These are phyloP conservation scores for Oryza coarctata DNA, from an alignment of 176 grass and related monocot genomes.

Conservation along the genomic window DNA sequence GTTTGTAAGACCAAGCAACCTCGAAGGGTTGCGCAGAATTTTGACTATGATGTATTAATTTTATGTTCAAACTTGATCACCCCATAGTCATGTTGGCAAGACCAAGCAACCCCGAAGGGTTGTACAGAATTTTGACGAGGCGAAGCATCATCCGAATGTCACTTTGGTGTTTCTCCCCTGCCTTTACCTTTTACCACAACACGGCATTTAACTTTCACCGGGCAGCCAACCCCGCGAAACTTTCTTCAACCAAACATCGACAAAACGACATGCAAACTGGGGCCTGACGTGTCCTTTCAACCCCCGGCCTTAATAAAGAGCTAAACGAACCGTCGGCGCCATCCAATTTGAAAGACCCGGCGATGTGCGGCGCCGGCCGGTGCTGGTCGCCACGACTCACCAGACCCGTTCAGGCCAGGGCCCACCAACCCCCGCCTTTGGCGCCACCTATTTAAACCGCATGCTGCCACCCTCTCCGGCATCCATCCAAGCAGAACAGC, in stretches of 20 bases:
- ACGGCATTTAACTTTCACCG: background rate
- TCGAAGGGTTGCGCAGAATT: conserved; percentile 35
- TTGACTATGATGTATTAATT: no score
- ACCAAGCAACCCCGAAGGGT: conserved; percentile 1
- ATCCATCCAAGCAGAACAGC: conserved; percentile 1
- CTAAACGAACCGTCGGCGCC: background rate
- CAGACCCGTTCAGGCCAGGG: background rate
- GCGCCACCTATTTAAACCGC: conserved; percentile 37
- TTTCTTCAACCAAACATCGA: conserved; percentile 7
- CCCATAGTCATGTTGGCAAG: conserved; percentile 12
- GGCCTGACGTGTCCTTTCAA: background rate
- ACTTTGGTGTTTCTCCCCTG: background rate
- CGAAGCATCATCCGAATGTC: background rate
- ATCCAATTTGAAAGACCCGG: background rate
- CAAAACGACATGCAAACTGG: background rate
- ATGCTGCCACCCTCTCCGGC: background rate
- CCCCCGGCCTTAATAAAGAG: background rate
- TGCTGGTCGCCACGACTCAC: background rate
- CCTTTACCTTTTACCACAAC: background rate
- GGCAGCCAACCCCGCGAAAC: background rate
- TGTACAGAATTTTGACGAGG: conserved; percentile 37
- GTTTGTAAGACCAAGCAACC: conserved; percentile 22
- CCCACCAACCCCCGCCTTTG: conserved; percentile 19
- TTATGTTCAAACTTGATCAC: conserved; percentile 1
- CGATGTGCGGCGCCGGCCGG: background rate